Percentiles rank a stretch among this genome's conserved stretches.
Evolutionary conservation across 371 early-diverging fungal species (phyloP).

Genomic region (Zopfochytrium polystomum): DNA sequence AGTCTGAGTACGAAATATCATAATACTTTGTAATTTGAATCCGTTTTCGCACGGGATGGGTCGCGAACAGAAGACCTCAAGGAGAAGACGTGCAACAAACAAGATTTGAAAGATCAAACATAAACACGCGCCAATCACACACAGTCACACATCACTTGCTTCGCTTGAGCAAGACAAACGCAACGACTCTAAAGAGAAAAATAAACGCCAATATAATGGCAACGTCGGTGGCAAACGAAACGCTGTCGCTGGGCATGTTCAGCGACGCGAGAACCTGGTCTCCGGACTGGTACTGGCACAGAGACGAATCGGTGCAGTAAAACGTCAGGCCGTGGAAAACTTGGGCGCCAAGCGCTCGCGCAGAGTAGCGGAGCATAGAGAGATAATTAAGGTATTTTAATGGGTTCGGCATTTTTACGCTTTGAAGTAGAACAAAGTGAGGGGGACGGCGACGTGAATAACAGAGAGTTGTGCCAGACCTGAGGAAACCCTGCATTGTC

Average conservation of each 20-base stretch:
- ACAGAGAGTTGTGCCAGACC: constrained; percentile 5
- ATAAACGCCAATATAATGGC: constrained; percentile 23
- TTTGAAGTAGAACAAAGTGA: neutral
- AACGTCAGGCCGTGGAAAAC: constrained; percentile 20
- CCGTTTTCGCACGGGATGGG: too few relatives aligned
- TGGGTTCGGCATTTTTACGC: constrained; percentile 30
- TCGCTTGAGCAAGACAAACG: constrained; percentile 29
- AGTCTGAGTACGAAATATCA: too few relatives aligned
- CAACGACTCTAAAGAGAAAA: constrained; percentile 27
- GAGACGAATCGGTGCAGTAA: constrained; percentile 14
- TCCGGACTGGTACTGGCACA: constrained; percentile 36
- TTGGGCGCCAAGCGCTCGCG: constrained; percentile 29
- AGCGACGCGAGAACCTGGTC: constrained; percentile 31
- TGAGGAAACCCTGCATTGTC: constrained; percentile 34
- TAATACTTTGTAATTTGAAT: too few relatives aligned
- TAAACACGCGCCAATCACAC: too few relatives aligned
- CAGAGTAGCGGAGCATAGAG: constrained; percentile 30
- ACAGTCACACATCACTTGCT: too few relatives aligned
- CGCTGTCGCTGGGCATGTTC: constrained; percentile 15
- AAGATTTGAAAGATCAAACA: too few relatives aligned
- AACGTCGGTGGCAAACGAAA: constrained; percentile 20
- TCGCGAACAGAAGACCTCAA: too few relatives aligned
- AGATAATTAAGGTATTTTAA: constrained; percentile 36
- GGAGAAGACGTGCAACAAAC: too few relatives aligned
- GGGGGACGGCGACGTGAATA: neutral